Conservation (phyloP, 1,284 basidiomycete genomes). For the Stygiomarasmius scandens region DNA sequence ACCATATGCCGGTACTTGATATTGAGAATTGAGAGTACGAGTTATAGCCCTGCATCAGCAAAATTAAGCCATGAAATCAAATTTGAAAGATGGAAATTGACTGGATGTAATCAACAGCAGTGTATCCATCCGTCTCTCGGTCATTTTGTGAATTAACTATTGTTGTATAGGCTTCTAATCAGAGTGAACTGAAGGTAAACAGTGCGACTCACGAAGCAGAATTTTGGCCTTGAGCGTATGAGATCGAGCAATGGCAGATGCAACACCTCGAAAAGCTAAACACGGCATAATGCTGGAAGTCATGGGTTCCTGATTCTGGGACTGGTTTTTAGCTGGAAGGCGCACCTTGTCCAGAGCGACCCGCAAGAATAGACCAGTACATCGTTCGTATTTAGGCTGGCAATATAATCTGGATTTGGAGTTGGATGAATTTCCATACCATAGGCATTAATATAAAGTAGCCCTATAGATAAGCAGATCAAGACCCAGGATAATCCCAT, state of each 20-base stretch:
- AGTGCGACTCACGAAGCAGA: constrained; percentile 67
- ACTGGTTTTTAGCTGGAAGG: too few relatives aligned
- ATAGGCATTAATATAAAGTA: constrained; percentile 94
- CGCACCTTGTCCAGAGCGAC: constrained; percentile 88
- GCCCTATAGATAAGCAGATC: too few relatives aligned
- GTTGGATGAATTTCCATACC: constrained; percentile 89
- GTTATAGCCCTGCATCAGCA: constrained; percentile 59
- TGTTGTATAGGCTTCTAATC: constrained; percentile 6
- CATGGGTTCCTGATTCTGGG: too few relatives aligned
- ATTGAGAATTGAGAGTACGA: constrained; percentile 68
- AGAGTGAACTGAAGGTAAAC: background rate
- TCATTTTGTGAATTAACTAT: constrained; percentile 90
- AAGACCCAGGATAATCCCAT: constrained; percentile 13
- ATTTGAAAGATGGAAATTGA: constrained; percentile 35
- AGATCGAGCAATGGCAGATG: constrained; percentile 78
- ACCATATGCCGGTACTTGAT: constrained; percentile 46
- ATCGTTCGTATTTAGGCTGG: constrained; percentile 64
- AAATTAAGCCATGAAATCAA: too few relatives aligned
- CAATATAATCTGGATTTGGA: constrained; percentile 83
- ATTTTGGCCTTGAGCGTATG: constrained; percentile 78
- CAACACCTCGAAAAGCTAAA: constrained; percentile 84
- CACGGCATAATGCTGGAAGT: constrained; percentile 79
- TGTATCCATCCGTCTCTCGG: constrained; percentile 87
- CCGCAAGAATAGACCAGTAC: constrained; percentile 91
- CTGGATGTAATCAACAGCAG: constrained; percentile 83